Base-by-base conservation (phyloP, 768 basidiomycete genomes). In the Lactarius trivialis region DNA sequence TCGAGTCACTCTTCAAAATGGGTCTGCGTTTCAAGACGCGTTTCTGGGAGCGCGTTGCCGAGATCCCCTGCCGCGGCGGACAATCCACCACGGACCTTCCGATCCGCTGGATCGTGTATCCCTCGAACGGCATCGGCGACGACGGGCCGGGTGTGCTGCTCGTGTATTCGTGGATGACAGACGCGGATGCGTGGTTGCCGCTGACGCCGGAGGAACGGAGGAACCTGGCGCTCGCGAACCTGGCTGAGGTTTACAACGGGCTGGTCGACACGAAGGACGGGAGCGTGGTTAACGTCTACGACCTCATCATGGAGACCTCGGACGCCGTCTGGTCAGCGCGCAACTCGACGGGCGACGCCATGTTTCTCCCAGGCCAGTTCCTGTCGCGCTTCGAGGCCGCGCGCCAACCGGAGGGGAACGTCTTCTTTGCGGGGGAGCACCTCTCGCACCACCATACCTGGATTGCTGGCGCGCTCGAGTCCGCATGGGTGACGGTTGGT, bases 341-440 rank as follows among this genome's bases (percentile, higher is more conserved):
- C 24, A 66, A 59, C 41, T 65, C 68, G 6, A 69, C 70, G 21
- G 71, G 71, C n/a, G 71, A 70, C 32, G 71, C 71, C n/a, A 72
- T 71, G 70, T 72, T 71, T 60, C 60, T 72, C 48, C 71, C 71
- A 0, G 71, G 71, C 41, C 71, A 71, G 33, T 70, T 71, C 32
- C 45, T 54, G 7, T 52, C 66, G 4, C 65, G 65, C 51, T 68
- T 71, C 43, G 69, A 68, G 26, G 63, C 59, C 2, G 65, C 67
- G n/a, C 65, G 66, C 12, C 32, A 26, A 21, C 68, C 66, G 17
- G 71, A 71, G 56, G 67, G 65, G 0, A 69, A 68, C 55, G 45
- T 71, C 26, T 64, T 62, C 52, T 72, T 71, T 19, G 71, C 71
- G 0, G 71, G 71, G 19, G 71, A 71, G 49, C 71, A 72, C 51